Base-by-base conservation (phyloP, 257 asterid species). In the Coffea eugenioides region DNA sequence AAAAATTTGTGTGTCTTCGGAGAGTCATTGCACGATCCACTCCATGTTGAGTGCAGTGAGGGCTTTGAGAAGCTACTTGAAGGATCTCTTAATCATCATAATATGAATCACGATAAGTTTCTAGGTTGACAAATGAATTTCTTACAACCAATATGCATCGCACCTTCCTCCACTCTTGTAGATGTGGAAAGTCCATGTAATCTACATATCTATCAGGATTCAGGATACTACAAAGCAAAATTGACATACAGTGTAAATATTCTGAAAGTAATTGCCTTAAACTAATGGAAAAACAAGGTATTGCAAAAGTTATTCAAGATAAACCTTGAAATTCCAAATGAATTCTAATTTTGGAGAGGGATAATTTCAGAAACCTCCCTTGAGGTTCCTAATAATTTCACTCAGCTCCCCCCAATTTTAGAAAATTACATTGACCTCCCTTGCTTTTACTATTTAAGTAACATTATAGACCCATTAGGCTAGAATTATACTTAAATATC, bases 111-210 rank as follows among this genome's bases (percentile, higher is more conserved):
- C 96, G 92, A 78, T 82, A 94, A 7, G 89, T 86, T 82, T 94
- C 97, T 83, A 91, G 81, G 86, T 91, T 87, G 41, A 34, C 65
- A 54, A 81, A 90, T 2, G 90, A 76, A 46, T 87, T 90, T 70
- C 54, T 77, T 21, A 90, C 11, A 25, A 90, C 82, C 66, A 96
- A 90, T 16, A 89, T 3, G 74, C 92, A 90, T 4, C 92, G 92
- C 72, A 82, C 89, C 82, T 91, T 94, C 83, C 92, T 90, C 97
- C 98, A 94, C 75, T 94, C 97, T 84, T 94, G 97, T 77, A 88
- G 43, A 75, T 78, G 97, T n/a, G 96, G 96, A 56, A 88, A 92
- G 41, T 86, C 96, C 21, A 79, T 64, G 70, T 78, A 80, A 84
- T 92, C 97, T 77, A 90, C 96, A 72, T 91, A 92, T 68, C 86